A percentile compares a stretch with the other conserved stretches of the same genome.
phyloP scores from a whole-genome alignment of 805 yeast genomes.

The Starmerella cellae region DNA sequence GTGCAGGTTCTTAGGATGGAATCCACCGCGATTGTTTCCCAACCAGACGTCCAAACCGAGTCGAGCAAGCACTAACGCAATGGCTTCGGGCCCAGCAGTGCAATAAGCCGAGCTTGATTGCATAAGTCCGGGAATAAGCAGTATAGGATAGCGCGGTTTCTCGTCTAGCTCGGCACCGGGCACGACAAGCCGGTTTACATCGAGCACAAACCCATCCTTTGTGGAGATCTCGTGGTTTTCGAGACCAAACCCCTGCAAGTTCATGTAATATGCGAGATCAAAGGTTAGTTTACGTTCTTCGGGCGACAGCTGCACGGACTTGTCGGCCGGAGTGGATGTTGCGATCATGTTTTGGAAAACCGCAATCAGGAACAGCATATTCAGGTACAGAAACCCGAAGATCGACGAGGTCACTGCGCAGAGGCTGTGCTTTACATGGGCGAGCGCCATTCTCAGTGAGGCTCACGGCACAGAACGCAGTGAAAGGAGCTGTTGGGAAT shows the following conservation, averaged over 20 bases:
- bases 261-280: constrained; percentile 56
- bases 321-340: constrained; percentile 6
- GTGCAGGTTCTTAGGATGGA: constrained; percentile 51
- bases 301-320: constrained; percentile 21
- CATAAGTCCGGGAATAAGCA: constrained; percentile 73
- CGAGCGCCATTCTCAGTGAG: not conserved
- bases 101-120: constrained; percentile 80
- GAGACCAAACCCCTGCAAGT: constrained; percentile 45
- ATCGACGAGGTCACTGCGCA: constrained; percentile 20
- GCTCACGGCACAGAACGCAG: no score
- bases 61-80: constrained; percentile 55
- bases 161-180: constrained; percentile 5
- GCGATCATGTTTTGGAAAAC: constrained; percentile 8
- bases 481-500: no score
- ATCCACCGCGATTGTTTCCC: constrained; percentile 84
- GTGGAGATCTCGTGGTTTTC: constrained; percentile 52
- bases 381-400: constrained; percentile 20
- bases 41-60: constrained; percentile 89
- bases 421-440: constrained; percentile 1
- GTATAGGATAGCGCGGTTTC: constrained; percentile 44
- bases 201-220: constrained; percentile 65
- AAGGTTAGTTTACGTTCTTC: constrained; percentile 33
- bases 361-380: constrained; percentile 21
- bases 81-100: constrained; percentile 66
- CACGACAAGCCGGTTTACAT: constrained; percentile 43